phyloP scores from a whole-genome alignment of 1,284 basidiomycete species.

The Abortiporus biennis region DNA sequence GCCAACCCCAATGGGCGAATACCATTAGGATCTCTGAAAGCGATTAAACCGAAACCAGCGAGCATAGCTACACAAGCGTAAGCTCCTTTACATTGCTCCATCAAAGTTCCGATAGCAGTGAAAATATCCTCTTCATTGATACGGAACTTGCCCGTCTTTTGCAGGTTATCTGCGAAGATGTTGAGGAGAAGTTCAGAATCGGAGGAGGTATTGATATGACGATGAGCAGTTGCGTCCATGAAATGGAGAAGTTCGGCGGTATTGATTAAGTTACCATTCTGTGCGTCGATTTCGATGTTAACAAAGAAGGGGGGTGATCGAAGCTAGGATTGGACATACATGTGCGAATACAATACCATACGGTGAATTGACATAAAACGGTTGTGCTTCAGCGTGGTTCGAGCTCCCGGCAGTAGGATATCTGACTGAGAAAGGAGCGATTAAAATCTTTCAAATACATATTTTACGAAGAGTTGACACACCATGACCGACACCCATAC shows the following conservation, averaged over 20 bases:
- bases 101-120: conserved; percentile 86
- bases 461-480: conserved; percentile 22
- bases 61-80: conserved; percentile 99
- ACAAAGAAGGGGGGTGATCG: conserved; percentile 6
- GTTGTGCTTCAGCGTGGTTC: conserved; percentile 97
- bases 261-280: conserved; percentile 99
- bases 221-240: conserved; percentile 95
- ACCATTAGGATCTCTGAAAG: conserved; percentile 98
- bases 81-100: conserved; percentile 85
- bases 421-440: conserved; percentile 51
- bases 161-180: conserved; percentile 96
- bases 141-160: conserved; percentile 98
- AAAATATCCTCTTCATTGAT: conserved; percentile 99
- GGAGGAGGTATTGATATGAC: conserved; percentile 98
- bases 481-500: conserved; percentile 99
- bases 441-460: conserved; percentile 1
- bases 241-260: conserved; percentile 80
- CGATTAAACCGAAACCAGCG: conserved; percentile 97
- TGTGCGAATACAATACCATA: conserved; percentile 99
- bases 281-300: conserved; percentile 5
- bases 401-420: conserved; percentile 99
- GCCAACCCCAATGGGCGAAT: conserved; percentile 91
- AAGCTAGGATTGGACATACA: conserved; percentile 45
- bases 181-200: conserved; percentile 98
- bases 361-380: conserved; percentile 99